Percentiles rank a stretch among this genome's conserved stretches.
Evolutionary conservation across 2,329 filamentous ascomycete genomes (phyloP).

Genomic region (Trichoderma asperellum): DNA sequence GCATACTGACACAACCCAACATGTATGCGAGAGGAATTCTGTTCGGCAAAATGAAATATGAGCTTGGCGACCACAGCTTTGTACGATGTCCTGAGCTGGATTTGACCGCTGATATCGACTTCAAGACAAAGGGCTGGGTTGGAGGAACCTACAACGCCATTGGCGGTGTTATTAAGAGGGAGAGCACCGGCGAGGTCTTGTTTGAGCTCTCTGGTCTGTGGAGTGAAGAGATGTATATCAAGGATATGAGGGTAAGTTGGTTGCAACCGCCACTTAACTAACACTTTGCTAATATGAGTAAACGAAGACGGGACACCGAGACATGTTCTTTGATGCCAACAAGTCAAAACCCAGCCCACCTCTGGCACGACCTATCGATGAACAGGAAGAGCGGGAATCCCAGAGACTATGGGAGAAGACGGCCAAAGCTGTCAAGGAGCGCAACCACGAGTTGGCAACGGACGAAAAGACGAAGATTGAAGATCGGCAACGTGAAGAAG

Average conservation of each 20-base stretch:
- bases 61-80: conserved; percentile 93
- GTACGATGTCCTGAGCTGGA: conserved; percentile 88
- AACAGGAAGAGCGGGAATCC: conserved; percentile 89
- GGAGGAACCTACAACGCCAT: conserved; percentile 96
- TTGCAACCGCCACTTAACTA: neutral
- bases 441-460: conserved; percentile 86
- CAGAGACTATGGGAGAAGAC: conserved; percentile 85
- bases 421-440: conserved; percentile 76
- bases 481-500: conserved; percentile 87
- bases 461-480: conserved; percentile 97
- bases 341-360: conserved; percentile 77
- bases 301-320: conserved; percentile 79
- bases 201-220: conserved; percentile 91
- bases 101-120: conserved; percentile 88
- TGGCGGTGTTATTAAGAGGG: conserved; percentile 86
- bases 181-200: conserved; percentile 81
- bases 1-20: conserved; percentile 93
- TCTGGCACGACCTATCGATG: conserved; percentile 72
- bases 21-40: conserved; percentile 98
- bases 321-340: conserved; percentile 85
- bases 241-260: conserved; percentile 71
- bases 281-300: neutral
- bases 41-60: conserved; percentile 99
- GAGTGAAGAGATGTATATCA: conserved; percentile 94
- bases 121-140: conserved; percentile 98